Evolutionary conservation across 306 rosid genomes (phyloP).

Genomic region (Pyrus betulifolia): DNA sequence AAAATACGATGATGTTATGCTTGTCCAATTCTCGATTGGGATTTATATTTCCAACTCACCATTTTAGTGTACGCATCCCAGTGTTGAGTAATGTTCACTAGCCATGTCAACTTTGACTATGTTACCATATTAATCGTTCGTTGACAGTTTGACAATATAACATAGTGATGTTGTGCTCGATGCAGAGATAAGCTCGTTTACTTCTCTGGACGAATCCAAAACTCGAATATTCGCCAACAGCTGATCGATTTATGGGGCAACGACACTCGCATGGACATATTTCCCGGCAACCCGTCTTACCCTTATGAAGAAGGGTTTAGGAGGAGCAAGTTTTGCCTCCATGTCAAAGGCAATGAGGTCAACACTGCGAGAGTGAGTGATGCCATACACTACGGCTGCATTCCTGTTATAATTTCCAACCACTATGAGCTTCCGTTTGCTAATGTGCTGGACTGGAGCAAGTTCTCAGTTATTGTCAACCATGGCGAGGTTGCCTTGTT

Average conservation of each 20-base stretch:
- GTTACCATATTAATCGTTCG: neutral
- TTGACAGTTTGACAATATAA: neutral
- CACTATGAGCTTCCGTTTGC: constrained; percentile 30
- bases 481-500: constrained; percentile 13
- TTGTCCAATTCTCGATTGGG: too few relatives aligned
- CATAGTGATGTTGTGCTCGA: neutral
- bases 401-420: constrained; percentile 29
- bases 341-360: constrained; percentile 28
- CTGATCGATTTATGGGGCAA: constrained; percentile 25
- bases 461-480: constrained; percentile 21
- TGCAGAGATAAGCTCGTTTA: constrained; percentile 28
- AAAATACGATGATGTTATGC: too few relatives aligned
- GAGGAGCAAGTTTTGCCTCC: constrained; percentile 33
- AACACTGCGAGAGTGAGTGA: constrained; percentile 31
- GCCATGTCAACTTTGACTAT: neutral
- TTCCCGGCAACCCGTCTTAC: constrained; percentile 3
- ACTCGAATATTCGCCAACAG: constrained; percentile 20
- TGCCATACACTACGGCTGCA: constrained; percentile 27
- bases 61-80: too few relatives aligned
- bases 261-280: constrained; percentile 19
- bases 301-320: constrained; percentile 26
- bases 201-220: constrained; percentile 24
- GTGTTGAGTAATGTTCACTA: too few relatives aligned
- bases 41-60: too few relatives aligned
- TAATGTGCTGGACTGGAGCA: constrained; percentile 26